A percentile compares a stretch with the other conserved stretches of the same genome.
Conservation (phyloP, 2,329 filamentous ascomycete species). For the Fonsecaea multimorphosa region DNA sequence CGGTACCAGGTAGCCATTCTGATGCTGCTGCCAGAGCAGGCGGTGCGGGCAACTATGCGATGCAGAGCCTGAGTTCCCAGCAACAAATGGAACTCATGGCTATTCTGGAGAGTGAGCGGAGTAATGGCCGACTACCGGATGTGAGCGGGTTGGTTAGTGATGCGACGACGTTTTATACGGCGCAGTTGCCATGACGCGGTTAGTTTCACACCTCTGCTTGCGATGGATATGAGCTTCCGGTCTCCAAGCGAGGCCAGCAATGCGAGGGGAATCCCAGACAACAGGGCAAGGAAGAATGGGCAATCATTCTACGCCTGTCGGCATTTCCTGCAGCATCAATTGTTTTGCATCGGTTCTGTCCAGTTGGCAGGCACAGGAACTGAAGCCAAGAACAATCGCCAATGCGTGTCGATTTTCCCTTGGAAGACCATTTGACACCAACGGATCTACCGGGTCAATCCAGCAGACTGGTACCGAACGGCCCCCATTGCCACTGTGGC, state of each 20-base stretch:
- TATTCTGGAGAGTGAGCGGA: constrained; percentile 63
- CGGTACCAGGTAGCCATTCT: background rate
- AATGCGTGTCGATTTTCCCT: background rate
- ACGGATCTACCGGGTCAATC: background rate
- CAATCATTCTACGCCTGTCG: background rate
- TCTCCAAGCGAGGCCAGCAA: background rate
- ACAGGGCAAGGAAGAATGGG: background rate
- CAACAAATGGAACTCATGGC: constrained; percentile 85
- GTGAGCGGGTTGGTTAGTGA: constrained; percentile 51
- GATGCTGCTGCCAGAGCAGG: constrained; percentile 45
- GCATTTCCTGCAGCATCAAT: background rate
- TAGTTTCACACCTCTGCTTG: background rate
- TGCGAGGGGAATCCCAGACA: background rate
- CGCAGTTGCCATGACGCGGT: constrained; percentile 30
- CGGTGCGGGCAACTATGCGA: constrained; percentile 50
- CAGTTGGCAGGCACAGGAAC: background rate
- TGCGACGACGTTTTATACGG: constrained; percentile 50
- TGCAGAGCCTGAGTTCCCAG: constrained; percentile 75
- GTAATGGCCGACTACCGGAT: constrained; percentile 54
- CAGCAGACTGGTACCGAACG: background rate
- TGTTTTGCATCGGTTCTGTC: background rate
- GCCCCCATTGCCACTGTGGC: background rate
- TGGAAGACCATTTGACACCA: background rate
- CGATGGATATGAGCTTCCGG: background rate
- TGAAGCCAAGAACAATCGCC: background rate